Conservation (phyloP, 306 rosid genomes). For the Citrullus colocynthis region DNA sequence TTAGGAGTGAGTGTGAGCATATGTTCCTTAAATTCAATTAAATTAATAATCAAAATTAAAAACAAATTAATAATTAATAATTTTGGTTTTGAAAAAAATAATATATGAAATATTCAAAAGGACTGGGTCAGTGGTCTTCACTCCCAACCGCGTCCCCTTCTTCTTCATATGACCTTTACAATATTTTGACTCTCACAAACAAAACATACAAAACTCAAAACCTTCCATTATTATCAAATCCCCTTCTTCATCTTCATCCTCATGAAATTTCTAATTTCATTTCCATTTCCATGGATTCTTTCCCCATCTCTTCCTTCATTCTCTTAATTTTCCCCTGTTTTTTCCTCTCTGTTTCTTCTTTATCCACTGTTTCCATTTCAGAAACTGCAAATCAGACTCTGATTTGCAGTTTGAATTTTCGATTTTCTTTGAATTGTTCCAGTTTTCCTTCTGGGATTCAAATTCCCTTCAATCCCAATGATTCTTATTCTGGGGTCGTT, state of each 20-base stretch:
- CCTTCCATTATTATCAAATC: neutral
- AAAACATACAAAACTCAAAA: neutral
- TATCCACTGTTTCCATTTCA: constrained; percentile 68
- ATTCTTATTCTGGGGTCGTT: constrained; percentile 36
- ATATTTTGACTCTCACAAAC: neutral
- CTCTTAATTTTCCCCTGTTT: constrained; percentile 11
- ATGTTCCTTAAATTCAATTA: neutral
- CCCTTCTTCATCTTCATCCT: neutral
- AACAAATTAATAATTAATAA: neutral
- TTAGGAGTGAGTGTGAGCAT: neutral
- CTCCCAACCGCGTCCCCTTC: constrained; percentile 22
- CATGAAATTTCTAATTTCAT: constrained; percentile 26
- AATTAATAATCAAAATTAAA: neutral
- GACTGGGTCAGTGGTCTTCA: constrained; percentile 36
- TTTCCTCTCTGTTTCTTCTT: constrained; percentile 16
- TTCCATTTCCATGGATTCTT: constrained; percentile 26
- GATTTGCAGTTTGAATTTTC: constrained; percentile 41
- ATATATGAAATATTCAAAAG: constrained; percentile 1
- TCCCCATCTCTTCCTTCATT: constrained; percentile 1
- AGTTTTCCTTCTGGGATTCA: constrained; percentile 27
- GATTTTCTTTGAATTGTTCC: constrained; percentile 41
- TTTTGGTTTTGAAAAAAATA: neutral
- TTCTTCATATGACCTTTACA: neutral
- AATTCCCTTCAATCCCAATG: constrained; percentile 11
- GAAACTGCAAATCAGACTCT: constrained; percentile 30